These are phyloP conservation scores for Pittosporum tobira DNA, from an alignment of 129 eudicot species.

Conservation along the genomic window DNA sequence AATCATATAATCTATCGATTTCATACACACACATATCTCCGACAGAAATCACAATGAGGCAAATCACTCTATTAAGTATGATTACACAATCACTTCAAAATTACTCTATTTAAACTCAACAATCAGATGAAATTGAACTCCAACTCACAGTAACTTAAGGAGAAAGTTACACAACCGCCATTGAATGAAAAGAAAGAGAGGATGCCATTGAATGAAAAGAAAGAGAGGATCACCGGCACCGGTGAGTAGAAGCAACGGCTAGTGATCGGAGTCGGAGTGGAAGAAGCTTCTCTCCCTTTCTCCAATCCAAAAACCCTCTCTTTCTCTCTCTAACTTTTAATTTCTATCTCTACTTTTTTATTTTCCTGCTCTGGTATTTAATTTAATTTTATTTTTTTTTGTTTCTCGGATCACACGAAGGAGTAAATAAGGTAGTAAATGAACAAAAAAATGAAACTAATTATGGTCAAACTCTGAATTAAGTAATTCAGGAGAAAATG, in stretches of 20 bases:
- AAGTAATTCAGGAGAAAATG: no score
- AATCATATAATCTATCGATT: neutral
- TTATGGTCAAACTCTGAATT: neutral
- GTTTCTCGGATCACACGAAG: neutral
- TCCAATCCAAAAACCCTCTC: slow-evolving; percentile 1
- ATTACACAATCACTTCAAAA: no score
- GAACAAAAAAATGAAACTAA: no score
- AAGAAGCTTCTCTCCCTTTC: no score
- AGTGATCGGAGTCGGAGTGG: neutral
- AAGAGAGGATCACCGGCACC: slow-evolving; percentile 2
- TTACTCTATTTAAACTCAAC: no score
- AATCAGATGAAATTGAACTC: no score
- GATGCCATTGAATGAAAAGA: neutral
- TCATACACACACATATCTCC: neutral
- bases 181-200: neutral
- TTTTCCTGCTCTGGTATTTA: no score
- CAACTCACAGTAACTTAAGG: neutral
- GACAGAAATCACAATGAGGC: neutral
- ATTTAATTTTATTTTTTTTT: neutral
- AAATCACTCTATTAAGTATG: no score
- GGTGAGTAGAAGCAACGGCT: neutral
- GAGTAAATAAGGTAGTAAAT: neutral
- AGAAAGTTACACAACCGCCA: neutral
- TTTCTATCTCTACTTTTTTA: neutral
- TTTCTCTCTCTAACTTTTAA: slow-evolving; percentile 4